A percentile compares a stretch with the other conserved stretches of the same genome.
These are phyloP conservation scores for Backusella liffmaniae DNA, from an alignment of 192 early-diverging fungal genomes.

Conservation along the genomic window DNA sequence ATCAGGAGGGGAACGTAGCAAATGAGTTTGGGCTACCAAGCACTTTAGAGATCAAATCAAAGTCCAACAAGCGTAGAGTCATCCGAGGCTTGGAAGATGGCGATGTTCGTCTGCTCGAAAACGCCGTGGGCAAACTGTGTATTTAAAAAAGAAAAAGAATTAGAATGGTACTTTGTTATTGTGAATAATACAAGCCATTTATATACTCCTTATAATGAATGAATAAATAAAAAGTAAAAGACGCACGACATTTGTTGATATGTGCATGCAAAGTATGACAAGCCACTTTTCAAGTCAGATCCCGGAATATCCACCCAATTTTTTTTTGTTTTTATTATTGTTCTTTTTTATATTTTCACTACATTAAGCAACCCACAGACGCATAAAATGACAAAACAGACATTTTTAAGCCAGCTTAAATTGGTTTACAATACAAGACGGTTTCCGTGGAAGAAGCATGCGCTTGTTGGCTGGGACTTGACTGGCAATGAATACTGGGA, in stretches of 20 bases:
- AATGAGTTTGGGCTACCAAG: conserved; percentile 17
- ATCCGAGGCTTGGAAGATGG: conserved; percentile 31
- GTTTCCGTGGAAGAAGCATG: conserved; percentile 40
- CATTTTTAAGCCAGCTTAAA: conserved; percentile 12
- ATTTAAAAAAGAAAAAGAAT: not conserved
- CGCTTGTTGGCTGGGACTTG: conserved; percentile 30
- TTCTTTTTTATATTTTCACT: not conserved
- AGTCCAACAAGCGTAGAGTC: conserved; percentile 24
- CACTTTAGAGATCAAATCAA: not conserved
- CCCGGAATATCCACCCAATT: no score
- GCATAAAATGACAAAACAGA: not conserved
- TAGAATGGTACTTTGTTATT: no score
- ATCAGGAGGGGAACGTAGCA: not conserved
- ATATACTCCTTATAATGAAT: no score
- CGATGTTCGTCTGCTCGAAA: conserved; percentile 29
- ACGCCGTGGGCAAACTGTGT: conserved; percentile 27
- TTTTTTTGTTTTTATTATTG: not conserved
- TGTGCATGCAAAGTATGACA: no score
- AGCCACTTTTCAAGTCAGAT: no score
- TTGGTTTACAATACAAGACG: conserved; percentile 23
- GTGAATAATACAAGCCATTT: no score
- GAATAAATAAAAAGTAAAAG: no score
- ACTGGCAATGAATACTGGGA: conserved; percentile 40
- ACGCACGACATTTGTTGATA: no score
- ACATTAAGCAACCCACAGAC: not conserved